Conservation (phyloP, 257 asterid genomes). For the Marsdenia floribunda region DNA sequence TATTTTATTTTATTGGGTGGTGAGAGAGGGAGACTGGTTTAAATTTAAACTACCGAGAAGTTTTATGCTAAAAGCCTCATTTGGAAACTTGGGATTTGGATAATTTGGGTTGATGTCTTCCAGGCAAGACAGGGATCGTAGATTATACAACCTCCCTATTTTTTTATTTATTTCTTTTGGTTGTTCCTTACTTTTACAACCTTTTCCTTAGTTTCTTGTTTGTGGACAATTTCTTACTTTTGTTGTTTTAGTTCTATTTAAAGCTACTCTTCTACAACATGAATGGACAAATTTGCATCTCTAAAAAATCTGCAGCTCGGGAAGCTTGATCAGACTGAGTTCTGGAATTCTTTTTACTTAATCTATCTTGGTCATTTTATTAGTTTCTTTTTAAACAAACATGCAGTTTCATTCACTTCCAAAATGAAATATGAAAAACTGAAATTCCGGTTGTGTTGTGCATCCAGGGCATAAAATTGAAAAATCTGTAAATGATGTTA, state of each 20-base stretch:
- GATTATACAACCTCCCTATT: constrained; percentile 39
- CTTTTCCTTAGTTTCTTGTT: constrained; percentile 44
- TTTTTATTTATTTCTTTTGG: too few species aligned
- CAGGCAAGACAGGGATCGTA: constrained; percentile 89
- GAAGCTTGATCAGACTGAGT: constrained; percentile 91
- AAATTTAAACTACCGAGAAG: not conserved
- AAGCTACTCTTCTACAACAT: not conserved
- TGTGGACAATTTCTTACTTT: not conserved
- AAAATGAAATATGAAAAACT: not conserved
- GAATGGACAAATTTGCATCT: not conserved
- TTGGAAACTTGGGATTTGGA: not conserved
- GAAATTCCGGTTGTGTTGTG: not conserved
- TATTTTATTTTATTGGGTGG: not conserved
- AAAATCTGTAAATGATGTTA: constrained; percentile 6
- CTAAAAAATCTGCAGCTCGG: constrained; percentile 45
- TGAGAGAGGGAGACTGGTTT: not conserved
- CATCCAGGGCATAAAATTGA: constrained; percentile 16
- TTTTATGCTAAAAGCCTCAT: not conserved
- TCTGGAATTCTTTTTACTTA: constrained; percentile 21
- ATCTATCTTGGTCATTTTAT: not conserved
- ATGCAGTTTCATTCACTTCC: not conserved
- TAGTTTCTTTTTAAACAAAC: not conserved
- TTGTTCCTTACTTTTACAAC: too few species aligned
- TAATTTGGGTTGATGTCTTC: constrained; percentile 7
- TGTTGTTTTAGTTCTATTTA: constrained; percentile 1